A percentile compares a stretch with the other conserved stretches of the same genome.
Conservation (phyloP, 2,329 filamentous ascomycete species). For the Cladophialophora immunda region DNA sequence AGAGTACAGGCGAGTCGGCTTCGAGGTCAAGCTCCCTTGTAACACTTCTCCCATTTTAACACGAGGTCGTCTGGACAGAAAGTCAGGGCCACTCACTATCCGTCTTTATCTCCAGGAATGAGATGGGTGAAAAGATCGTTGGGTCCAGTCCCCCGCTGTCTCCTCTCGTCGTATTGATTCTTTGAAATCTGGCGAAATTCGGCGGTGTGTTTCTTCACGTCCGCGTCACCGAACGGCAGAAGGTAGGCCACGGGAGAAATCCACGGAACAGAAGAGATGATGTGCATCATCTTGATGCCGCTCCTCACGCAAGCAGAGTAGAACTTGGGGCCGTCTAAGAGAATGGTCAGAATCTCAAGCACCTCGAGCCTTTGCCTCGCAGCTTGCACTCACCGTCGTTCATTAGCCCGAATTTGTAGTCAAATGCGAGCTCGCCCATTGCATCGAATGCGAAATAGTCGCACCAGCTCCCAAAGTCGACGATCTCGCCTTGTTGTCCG, state of each 20-base stretch:
- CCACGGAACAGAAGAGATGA: background rate
- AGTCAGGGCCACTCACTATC: no score
- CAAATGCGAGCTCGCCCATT: conserved; percentile 46
- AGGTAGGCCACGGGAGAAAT: background rate
- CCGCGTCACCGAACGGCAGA: no score
- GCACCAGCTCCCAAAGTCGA: conserved; percentile 51
- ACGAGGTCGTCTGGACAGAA: no score
- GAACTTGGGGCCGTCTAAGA: background rate
- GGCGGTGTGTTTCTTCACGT: background rate
- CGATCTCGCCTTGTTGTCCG: conserved; percentile 6
- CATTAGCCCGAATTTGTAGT: conserved; percentile 47
- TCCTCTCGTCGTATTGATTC: background rate
- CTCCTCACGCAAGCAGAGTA: background rate
- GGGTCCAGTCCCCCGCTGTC: background rate
- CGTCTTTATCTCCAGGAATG: background rate
- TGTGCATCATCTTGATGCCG: background rate
- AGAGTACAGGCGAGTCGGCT: background rate
- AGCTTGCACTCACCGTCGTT: background rate
- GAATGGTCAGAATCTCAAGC: background rate
- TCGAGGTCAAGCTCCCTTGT: conserved; percentile 1
- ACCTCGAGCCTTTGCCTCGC: no score
- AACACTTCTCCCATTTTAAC: no score
- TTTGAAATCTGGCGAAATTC: background rate
- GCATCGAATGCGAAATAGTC: conserved; percentile 49
- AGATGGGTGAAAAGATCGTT: conserved; percentile 3